Conservation (phyloP, 306 rosid species). For the Myrica gale region DNA sequence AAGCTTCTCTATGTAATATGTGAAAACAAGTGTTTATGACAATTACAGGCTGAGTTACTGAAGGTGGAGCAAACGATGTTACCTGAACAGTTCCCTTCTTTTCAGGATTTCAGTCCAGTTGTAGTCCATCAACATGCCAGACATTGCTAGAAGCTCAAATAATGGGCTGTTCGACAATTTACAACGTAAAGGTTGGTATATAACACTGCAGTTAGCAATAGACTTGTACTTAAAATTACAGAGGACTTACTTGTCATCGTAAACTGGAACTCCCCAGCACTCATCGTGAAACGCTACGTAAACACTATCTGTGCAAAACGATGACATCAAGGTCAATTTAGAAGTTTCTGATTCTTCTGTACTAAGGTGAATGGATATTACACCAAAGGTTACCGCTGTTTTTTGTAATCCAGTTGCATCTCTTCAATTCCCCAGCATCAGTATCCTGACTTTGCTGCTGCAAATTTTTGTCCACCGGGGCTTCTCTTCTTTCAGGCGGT, state of each 20-base stretch:
- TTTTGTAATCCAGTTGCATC: constrained; percentile 89
- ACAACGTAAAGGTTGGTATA: not conserved
- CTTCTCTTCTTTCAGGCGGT: constrained; percentile 52
- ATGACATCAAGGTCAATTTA: not conserved
- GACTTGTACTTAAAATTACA: not conserved
- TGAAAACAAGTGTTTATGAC: not conserved
- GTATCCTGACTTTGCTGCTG: constrained; percentile 40
- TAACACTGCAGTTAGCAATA: not conserved
- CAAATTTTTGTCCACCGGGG: constrained; percentile 32
- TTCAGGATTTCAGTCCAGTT: constrained; percentile 96
- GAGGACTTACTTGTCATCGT: constrained; percentile 71
- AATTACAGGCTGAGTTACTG: not conserved
- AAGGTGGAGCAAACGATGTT: constrained; percentile 6
- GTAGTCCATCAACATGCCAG: constrained; percentile 94
- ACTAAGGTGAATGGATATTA: not conserved
- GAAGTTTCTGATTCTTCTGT: not conserved
- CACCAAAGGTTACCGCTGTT: constrained; percentile 56
- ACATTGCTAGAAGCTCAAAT: constrained; percentile 93
- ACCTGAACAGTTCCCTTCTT: constrained; percentile 80
- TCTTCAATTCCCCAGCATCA: constrained; percentile 54
- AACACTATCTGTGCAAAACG: constrained; percentile 55
- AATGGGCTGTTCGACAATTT: constrained; percentile 56
- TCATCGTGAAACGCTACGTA: constrained; percentile 92
- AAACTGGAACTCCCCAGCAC: constrained; percentile 98
- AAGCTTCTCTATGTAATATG: constrained; percentile 58